Evolutionary conservation across 2,329 filamentous ascomycete genomes (phyloP).

Genomic region (Aureobasidium sp.): DNA sequence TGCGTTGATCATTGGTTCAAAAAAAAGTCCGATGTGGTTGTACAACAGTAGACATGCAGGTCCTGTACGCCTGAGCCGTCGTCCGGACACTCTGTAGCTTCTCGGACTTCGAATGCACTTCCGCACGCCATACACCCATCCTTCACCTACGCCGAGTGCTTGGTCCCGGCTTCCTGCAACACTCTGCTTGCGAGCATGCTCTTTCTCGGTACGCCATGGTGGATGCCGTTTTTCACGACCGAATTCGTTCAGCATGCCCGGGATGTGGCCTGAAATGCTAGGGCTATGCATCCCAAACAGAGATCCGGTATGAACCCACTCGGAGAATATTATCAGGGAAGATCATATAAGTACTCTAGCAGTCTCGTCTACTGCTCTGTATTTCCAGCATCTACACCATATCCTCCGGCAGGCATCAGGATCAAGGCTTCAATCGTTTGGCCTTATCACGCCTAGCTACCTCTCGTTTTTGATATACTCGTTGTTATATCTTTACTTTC

Average conservation of each 20-base stretch:
- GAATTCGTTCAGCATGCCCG: neutral
- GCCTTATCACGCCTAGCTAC: neutral
- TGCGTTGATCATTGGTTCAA: neutral
- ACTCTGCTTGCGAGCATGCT: neutral
- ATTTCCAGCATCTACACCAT: neutral
- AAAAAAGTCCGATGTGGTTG: conserved; percentile 6
- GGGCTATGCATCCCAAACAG: neutral
- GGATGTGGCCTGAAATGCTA: neutral
- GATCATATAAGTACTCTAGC: conserved; percentile 1
- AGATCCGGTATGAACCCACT: neutral
- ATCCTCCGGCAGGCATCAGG: neutral
- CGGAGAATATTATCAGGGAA: neutral
- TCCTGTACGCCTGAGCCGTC: neutral
- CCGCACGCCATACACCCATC: conserved; percentile 1
- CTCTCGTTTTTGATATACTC: neutral
- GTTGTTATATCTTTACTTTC: neutral
- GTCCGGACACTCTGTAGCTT: neutral
- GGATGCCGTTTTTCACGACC: neutral
- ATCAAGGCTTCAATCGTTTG: conserved; percentile 8
- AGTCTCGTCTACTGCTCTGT: neutral
- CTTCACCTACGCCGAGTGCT: neutral
- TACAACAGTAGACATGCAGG: conserved; percentile 4
- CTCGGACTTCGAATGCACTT: conserved; percentile 6
- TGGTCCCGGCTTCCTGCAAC: neutral
- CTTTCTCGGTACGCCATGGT: conserved; percentile 6